Percentiles rank a stretch among this genome's conserved stretches.
phyloP scores from a whole-genome alignment of 306 rosid species.

The Cucumis melo region DNA sequence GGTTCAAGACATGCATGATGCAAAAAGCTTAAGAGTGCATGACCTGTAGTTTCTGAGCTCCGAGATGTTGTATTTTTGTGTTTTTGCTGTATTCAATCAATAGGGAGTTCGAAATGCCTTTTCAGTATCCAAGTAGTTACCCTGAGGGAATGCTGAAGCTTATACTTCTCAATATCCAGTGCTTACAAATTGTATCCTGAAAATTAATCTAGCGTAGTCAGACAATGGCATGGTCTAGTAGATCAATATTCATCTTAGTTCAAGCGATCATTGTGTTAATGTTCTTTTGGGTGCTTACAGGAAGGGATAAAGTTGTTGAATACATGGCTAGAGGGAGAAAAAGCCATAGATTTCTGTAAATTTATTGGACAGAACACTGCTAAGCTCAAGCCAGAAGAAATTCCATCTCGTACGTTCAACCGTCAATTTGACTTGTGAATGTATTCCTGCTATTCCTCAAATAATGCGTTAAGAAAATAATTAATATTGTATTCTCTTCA shows the following conservation, averaged over 20 bases:
- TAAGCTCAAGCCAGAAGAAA: conserved; percentile 56
- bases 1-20: not conserved
- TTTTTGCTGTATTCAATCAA: not conserved
- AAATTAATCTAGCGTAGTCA: not conserved
- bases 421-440: not conserved
- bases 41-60: not conserved
- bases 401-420: conserved; percentile 46
- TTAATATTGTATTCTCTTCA: conserved; percentile 22
- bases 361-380: conserved; percentile 54
- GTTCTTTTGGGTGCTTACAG: conserved; percentile 16
- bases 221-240: not conserved
- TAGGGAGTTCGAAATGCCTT: not conserved
- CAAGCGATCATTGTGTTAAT: not conserved
- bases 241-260: not conserved
- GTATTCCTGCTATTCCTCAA: not conserved
- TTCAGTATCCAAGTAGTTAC: not conserved
- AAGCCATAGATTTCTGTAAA: conserved; percentile 47
- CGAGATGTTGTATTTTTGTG: not conserved
- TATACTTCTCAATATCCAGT: not conserved
- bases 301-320: conserved; percentile 76
- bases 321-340: conserved; percentile 91
- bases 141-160: not conserved
- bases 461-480: not conserved
- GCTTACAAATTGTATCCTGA: not conserved
- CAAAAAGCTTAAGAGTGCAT: not conserved